Evolutionary conservation across 108 stramenopile genomes (phyloP), one percentile per base, ranked within the genome.

Genomic region (Cyclotella cryptica): DNA sequence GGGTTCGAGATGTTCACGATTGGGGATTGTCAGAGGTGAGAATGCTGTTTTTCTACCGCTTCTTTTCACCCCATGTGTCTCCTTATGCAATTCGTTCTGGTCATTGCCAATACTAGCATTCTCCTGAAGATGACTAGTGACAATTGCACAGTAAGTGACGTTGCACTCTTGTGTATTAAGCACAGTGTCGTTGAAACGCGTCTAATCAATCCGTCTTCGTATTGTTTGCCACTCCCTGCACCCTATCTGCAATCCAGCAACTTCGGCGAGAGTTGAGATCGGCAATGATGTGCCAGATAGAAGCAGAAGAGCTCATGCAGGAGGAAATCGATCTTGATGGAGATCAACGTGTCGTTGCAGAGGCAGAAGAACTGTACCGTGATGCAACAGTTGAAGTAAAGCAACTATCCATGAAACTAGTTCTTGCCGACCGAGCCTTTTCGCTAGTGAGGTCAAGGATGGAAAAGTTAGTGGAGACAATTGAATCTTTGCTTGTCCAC

Each of bases 1-100:
- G 94, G 94, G 14, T 89, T 88, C 65, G 94, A 93, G 74, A 93
- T 95, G 88, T 95, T 95, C 65, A 93, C 94, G 30, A 92, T 92
- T 65, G 94, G 94, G 21, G 94, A 95, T 64, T 95, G 94, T 68
- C 94, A 95, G 61, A 95, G 55, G 55, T 57, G 21, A 3, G 47
- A 17, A 49, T 49, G 3, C 15, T 49, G 47, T n/a, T n/a, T 9
- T n/a, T 49, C 18, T n/a, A n/a, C 15, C 15, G n/a, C 9, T 3
- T 17, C n/a, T 7, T 3, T 49, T 49, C 47, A 49, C 47, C 18
- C 2, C 3, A 17, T n/a, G 18, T n/a, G 1, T n/a, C 9, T 1
- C 15, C 15, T 49, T 9, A 17, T 26, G 24, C n/a, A 57, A 4
- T 24, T 24, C n/a, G 3, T 24, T 57, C n/a, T 57, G n/a, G 12